Conservation (phyloP, 371 early-diverging fungal genomes). For the Conidiobolus incongruus region DNA sequence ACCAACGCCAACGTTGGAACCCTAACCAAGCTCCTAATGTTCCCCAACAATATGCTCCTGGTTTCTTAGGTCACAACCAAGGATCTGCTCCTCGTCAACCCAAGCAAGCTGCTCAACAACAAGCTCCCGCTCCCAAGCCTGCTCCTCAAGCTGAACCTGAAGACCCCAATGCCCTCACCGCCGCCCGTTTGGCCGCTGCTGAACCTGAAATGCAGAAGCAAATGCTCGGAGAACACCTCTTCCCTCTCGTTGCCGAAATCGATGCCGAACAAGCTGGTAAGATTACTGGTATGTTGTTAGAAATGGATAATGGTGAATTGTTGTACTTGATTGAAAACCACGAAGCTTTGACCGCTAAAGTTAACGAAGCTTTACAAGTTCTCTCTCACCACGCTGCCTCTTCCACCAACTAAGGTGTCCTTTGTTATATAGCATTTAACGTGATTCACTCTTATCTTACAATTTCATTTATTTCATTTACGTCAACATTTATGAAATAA, state of each 20-base stretch:
- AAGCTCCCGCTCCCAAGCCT: conserved; percentile 11
- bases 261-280: conserved; percentile 74
- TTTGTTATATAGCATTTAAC: too few relatives aligned
- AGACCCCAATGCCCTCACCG: conserved; percentile 20
- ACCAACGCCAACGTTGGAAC: neutral
- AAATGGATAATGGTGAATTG: conserved; percentile 91
- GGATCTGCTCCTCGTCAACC: conserved; percentile 10
- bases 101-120: conserved; percentile 15
- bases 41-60: conserved; percentile 12
- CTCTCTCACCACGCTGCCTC: conserved; percentile 41
- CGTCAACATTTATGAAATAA: too few relatives aligned
- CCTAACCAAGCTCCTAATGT: conserved; percentile 3
- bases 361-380: conserved; percentile 72
- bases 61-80: conserved; percentile 5
- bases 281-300: conserved; percentile 96
- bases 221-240: conserved; percentile 86
- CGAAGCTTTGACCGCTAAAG: conserved; percentile 37
- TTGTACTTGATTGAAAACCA: conserved; percentile 64
- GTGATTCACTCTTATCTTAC: too few relatives aligned
- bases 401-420: too few relatives aligned
- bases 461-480: too few relatives aligned
- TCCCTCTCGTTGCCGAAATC: conserved; percentile 34
- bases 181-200: conserved; percentile 59
- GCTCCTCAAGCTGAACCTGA: conserved; percentile 23
- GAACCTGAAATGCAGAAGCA: conserved; percentile 79